These are phyloP conservation scores for Stentor roeselii DNA, from an alignment of 73 alveolate genomes.

Conservation along the genomic window DNA sequence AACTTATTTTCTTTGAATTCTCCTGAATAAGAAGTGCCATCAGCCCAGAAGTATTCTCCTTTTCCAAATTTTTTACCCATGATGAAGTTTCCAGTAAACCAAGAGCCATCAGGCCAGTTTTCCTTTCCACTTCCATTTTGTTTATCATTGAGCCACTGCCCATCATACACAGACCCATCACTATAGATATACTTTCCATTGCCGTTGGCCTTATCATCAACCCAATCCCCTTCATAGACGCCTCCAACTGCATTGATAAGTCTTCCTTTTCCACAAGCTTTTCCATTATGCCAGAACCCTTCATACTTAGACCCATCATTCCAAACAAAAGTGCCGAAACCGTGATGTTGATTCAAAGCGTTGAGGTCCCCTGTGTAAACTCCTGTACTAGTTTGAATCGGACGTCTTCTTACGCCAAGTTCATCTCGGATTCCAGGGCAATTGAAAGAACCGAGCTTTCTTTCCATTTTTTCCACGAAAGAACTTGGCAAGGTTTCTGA, in stretches of 20 bases:
- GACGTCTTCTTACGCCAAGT: neutral
- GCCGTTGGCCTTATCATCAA: conserved; percentile 48
- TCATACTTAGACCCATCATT: conserved; percentile 47
- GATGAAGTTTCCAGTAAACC: conserved; percentile 32
- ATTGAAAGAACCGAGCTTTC: neutral
- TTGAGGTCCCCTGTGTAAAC: conserved; percentile 15
- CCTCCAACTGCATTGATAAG: conserved; percentile 51
- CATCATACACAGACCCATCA: conserved; percentile 60
- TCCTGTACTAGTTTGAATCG: neutral
- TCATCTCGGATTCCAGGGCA: neutral
- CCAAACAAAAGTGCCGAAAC: conserved; percentile 37
- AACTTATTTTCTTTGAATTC: conserved; percentile 35
- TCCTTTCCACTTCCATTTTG: conserved; percentile 82
- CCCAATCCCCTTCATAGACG: conserved; percentile 59
- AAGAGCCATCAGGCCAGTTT: conserved; percentile 54
- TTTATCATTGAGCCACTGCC: conserved; percentile 69
- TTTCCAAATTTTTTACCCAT: conserved; percentile 40
- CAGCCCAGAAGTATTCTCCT: conserved; percentile 37
- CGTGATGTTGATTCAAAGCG: conserved; percentile 17
- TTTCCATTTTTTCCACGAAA: neutral
- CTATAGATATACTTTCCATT: conserved; percentile 39
- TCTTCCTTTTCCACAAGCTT: conserved; percentile 76
- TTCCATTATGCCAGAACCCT: conserved; percentile 52
- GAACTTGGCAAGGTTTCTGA: neutral
- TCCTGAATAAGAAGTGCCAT: conserved; percentile 43